A percentile compares a stretch with the other conserved stretches of the same genome.
Conservation (phyloP, 768 basidiomycete species). For the Kwoniella sp. region DNA sequence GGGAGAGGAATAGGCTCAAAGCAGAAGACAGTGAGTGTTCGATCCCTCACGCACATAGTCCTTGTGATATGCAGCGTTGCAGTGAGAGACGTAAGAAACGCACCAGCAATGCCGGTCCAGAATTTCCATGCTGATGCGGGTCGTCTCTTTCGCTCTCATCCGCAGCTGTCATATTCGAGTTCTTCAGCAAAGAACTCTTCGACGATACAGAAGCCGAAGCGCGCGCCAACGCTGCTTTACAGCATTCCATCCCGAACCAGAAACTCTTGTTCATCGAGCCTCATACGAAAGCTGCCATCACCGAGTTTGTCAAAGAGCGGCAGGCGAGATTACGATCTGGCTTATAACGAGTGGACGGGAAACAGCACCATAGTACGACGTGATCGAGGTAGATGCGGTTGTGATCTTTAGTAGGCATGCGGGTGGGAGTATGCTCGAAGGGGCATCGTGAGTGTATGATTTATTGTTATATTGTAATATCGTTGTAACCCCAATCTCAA, state of each 20-base stretch:
- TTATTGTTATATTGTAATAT: background rate
- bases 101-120: background rate
- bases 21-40: conserved; percentile 73
- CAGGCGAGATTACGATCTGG: conserved; percentile 35
- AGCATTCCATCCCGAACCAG: conserved; percentile 32
- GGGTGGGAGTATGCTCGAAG: too few relatives aligned
- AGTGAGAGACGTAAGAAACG: too few relatives aligned
- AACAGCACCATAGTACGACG: background rate
- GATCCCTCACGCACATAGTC: too few relatives aligned
- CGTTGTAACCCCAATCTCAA: background rate
- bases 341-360: background rate
- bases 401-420: background rate
- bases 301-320: conserved; percentile 40
- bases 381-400: background rate
- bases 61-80: too few relatives aligned
- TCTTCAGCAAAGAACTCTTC: conserved; percentile 53
- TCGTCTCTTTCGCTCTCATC: conserved; percentile 21
- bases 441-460: background rate
- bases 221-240: conserved; percentile 36
- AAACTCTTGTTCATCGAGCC: conserved; percentile 47
- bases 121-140: background rate
- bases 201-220: conserved; percentile 49
- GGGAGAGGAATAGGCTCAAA: conserved; percentile 88
- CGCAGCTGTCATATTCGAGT: conserved; percentile 48
- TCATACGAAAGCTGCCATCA: conserved; percentile 40